Conservation (phyloP, 2,329 filamentous ascomycete genomes). For the Pochonia chlamydosporia region DNA sequence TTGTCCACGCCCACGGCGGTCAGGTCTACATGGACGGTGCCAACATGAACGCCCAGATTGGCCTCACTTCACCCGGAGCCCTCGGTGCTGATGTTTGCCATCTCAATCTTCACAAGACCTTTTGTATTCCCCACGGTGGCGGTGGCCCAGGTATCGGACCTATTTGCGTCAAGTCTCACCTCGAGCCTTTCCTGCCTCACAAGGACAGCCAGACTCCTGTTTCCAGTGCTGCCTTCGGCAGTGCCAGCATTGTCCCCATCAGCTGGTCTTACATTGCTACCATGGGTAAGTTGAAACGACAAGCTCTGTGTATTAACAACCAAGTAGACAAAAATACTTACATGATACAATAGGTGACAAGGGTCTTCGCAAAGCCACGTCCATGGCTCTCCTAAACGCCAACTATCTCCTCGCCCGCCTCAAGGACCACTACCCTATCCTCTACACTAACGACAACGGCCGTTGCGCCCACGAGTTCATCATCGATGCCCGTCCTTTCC, state of each 20-base stretch:
- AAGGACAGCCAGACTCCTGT: conserved; percentile 49
- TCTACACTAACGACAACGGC: conserved; percentile 86
- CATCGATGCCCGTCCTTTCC: conserved; percentile 80
- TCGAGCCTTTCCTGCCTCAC: conserved; percentile 60
- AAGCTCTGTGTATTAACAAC: neutral
- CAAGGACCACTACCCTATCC: conserved; percentile 77
- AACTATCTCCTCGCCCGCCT: conserved; percentile 93
- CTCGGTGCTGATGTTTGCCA: conserved; percentile 97
- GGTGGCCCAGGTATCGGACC: conserved; percentile 91
- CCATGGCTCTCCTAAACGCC: conserved; percentile 89
- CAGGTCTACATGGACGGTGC: conserved; percentile 98
- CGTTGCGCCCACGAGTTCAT: conserved; percentile 98
- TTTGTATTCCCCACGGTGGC: conserved; percentile 95
- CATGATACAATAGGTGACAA: conserved; percentile 26
- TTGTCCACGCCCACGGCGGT: conserved; percentile 83
- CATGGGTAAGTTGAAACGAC: conserved; percentile 63
- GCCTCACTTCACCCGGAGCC: conserved; percentile 87
- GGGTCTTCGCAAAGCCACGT: conserved; percentile 82
- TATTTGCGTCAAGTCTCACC: conserved; percentile 82
- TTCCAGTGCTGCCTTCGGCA: conserved; percentile 79
- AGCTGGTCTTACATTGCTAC: conserved; percentile 93
- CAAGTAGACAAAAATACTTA: neutral
- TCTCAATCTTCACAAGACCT: conserved; percentile 96
- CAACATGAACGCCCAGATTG: conserved; percentile 98
- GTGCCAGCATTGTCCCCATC: conserved; percentile 87